Conservation (phyloP, 495 filamentous ascomycete species). For the Cercophora scortea region DNA sequence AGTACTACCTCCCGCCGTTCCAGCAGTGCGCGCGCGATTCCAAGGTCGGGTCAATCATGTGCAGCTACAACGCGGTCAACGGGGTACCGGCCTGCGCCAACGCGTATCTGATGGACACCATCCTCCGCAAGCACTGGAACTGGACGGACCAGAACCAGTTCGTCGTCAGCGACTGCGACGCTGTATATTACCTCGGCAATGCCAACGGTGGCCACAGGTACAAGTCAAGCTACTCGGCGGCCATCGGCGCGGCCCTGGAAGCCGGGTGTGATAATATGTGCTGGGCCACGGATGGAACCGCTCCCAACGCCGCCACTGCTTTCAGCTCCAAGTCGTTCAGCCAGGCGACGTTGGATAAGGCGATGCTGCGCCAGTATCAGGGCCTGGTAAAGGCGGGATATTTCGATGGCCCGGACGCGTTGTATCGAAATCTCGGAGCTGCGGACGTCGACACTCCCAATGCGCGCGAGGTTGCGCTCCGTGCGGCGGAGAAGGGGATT, state of each 20-base stretch:
- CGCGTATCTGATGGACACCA: conserved; percentile 29
- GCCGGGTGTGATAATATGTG: conserved; percentile 18
- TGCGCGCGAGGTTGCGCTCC: conserved; percentile 20
- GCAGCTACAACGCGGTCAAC: conserved; percentile 40
- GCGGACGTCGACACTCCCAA: conserved; percentile 7
- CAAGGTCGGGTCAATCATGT: conserved; percentile 41
- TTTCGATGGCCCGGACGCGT: conserved; percentile 5
- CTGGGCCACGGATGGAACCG: conserved; percentile 17
- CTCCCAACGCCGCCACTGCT: conserved; percentile 8
- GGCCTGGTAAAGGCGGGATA: conserved; percentile 35
- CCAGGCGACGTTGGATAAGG: conserved; percentile 8
- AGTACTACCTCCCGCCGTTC: conserved; percentile 43
- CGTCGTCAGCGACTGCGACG: conserved; percentile 38
- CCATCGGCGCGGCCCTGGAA: conserved; percentile 12
- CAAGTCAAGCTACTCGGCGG: conserved; percentile 21
- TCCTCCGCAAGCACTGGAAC: conserved; percentile 40
- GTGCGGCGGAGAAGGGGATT: conserved; percentile 22
- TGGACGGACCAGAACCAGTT: conserved; percentile 35
- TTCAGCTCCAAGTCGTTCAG: conserved; percentile 5
- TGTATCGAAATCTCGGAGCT: conserved; percentile 7
- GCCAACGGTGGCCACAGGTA: conserved; percentile 14
- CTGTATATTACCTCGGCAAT: conserved; percentile 18
- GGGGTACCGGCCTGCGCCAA: conserved; percentile 38
- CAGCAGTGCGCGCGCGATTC: conserved; percentile 37
- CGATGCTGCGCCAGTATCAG: conserved; percentile 20